These are phyloP conservation scores for Trichophyton mentagrophytes DNA, from an alignment of 2,329 filamentous ascomycete species.

Conservation along the genomic window DNA sequence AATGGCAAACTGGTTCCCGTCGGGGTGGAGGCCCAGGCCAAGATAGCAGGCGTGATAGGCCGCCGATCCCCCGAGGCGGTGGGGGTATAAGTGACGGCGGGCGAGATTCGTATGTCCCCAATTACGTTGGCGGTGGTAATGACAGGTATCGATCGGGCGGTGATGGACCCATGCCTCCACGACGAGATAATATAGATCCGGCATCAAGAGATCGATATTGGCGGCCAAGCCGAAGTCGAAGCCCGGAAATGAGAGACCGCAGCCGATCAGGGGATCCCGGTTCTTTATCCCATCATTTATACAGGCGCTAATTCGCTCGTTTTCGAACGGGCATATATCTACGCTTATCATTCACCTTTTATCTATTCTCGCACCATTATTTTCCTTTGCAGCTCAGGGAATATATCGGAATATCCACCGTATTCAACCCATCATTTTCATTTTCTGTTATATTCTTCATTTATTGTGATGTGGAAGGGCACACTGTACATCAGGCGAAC, in stretches of 20 bases:
- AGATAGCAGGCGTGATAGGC: conserved; percentile 17
- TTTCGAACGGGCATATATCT: not conserved
- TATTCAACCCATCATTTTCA: not conserved
- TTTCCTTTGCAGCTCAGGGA: not conserved
- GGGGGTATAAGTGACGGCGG: conserved; percentile 15
- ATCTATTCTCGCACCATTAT: not conserved
- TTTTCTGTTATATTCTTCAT: not conserved
- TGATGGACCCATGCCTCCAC: conserved; percentile 3
- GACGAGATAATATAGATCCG: conserved; percentile 8
- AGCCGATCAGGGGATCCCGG: conserved; percentile 6
- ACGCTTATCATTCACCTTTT: too few relatives aligned
- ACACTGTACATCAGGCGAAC: not conserved
- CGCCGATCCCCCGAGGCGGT: conserved; percentile 15
- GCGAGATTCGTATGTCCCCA: conserved; percentile 28
- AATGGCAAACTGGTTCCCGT: conserved; percentile 19
- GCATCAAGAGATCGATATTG: conserved; percentile 8
- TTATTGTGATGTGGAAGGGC: not conserved
- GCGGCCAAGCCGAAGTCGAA: conserved; percentile 10
- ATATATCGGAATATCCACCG: not conserved
- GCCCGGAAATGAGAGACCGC: conserved; percentile 9
- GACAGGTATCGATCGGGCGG: conserved; percentile 7
- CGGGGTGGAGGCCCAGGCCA: conserved; percentile 18
- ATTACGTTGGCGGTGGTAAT: conserved; percentile 17
- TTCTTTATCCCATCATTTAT: conserved; percentile 8
- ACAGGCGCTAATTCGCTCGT: conserved; percentile 7